These are phyloP conservation scores for Trypanosoma cruzi DNA, from an alignment of 208 protist genomes.

Conservation along the genomic window DNA sequence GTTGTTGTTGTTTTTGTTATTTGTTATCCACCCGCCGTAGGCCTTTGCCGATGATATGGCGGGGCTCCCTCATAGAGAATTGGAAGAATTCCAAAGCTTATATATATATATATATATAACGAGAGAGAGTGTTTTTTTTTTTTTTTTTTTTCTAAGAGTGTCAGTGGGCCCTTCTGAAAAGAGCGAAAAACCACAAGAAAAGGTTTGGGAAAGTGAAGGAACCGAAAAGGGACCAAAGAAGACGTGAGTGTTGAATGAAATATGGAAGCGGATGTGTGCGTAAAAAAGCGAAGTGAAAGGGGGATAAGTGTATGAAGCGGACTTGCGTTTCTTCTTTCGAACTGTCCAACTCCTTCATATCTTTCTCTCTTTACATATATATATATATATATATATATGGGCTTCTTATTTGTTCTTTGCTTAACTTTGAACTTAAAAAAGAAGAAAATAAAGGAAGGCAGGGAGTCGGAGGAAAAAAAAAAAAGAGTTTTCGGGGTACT, in stretches of 20 bases:
- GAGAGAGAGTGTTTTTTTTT: background rate
- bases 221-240: background rate
- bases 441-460: background rate
- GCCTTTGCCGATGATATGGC: too few relatives aligned
- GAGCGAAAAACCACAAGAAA: background rate
- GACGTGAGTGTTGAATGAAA: background rate
- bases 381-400: background rate
- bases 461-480: background rate
- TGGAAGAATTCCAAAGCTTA: background rate
- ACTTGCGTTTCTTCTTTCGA: background rate
- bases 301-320: background rate
- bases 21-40: background rate
- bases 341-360: background rate
- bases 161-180: background rate
- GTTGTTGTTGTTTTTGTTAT: background rate
- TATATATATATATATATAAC: background rate
- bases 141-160: background rate
- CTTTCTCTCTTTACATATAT: background rate
- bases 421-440: slow-evolving; percentile 5
- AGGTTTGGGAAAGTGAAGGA: background rate
- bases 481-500: slow-evolving; percentile 5
- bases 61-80: too few relatives aligned
- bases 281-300: background rate
- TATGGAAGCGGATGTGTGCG: background rate
- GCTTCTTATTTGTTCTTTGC: background rate